Base-by-base conservation (phyloP, 2,329 filamentous ascomycete species). In the Fusarium sp. region DNA sequence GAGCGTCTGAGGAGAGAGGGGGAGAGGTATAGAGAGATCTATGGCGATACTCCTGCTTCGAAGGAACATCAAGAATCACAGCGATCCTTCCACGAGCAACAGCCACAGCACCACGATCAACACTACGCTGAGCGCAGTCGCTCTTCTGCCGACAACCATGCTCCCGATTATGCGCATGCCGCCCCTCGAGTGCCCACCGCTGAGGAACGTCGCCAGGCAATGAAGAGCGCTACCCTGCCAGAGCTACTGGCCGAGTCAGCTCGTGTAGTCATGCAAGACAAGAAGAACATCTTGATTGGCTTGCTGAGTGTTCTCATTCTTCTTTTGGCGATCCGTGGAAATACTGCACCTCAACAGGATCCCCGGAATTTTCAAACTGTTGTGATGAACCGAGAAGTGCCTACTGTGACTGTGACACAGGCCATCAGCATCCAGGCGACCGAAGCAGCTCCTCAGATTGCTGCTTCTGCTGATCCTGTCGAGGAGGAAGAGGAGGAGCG, bases 211-310 rank as follows among this genome's bases (percentile, higher is more conserved):
- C 78, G 72, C 31, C 56, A 73, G 54, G 59, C 76, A 31, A 80
- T 82, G 58, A 82, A 86, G 66, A 80, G 80, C 15, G 86, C 87
- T 0, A 87, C 86, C 4, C 82, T 91, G 16, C 81, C 84, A 1
- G 86, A 89, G 66, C 81, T 91, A 14, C 75, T 91, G 0, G 73
- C 88, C 14, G 86, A 89, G 70, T 87, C 88, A 0, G 81, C 83
- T 56, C 83, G 85, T 37, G 86, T 91, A 12, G 78, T 88, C 23
- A 75, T 91, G 73, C 84, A 86, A 51, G 89, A 91, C 73, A 84
- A 84, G 63, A 90, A 87, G 80, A 91, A 91, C 62, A 77, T 91
- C 15, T 80, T 85, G n/a, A 91, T 91, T 31, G 81, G 83, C 10
- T 75, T 88, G 1, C 80, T 92, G 56, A 85, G 86, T 60, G 64